Conservation (phyloP, 2,329 filamentous ascomycete species). For the Stagonosporopsis cucurbitacearum region DNA sequence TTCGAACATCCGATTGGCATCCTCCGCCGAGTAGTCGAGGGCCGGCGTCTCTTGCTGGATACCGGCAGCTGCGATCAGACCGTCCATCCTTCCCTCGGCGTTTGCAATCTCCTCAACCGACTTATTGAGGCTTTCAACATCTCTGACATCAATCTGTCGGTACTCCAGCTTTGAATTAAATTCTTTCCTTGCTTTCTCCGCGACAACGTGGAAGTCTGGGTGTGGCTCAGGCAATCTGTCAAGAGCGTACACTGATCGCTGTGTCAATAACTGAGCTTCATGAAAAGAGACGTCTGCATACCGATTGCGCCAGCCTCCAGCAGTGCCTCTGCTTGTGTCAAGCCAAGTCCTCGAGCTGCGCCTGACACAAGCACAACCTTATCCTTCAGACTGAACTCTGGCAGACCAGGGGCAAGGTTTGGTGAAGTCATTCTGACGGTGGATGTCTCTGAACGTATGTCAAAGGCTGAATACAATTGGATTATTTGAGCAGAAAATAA, state of each 20-base stretch:
- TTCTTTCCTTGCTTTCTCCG: conserved; percentile 66
- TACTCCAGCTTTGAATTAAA: conserved; percentile 75
- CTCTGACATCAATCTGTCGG: conserved; percentile 79
- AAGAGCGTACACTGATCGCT: conserved; percentile 67
- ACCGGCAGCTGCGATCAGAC: conserved; percentile 75
- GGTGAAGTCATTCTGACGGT: conserved; percentile 22
- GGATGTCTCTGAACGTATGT: not conserved
- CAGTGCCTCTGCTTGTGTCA: conserved; percentile 75
- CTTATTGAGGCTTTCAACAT: conserved; percentile 70
- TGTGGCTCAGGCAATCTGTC: conserved; percentile 67
- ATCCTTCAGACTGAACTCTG: conserved; percentile 77
- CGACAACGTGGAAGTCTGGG: conserved; percentile 69
- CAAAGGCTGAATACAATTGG: not conserved
- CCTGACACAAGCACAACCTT: conserved; percentile 76
- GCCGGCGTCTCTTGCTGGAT: conserved; percentile 86
- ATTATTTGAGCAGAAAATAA: not conserved
- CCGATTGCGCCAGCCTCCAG: conserved; percentile 76
- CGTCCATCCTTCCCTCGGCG: conserved; percentile 75
- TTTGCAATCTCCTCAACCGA: conserved; percentile 73
- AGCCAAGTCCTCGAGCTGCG: conserved; percentile 73
- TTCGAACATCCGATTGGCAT: conserved; percentile 68
- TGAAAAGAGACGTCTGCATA: conserved; percentile 30
- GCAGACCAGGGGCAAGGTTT: conserved; percentile 52
- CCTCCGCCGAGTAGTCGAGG: conserved; percentile 73
- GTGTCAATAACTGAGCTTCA: not conserved